Conservation (phyloP, 2,329 filamentous ascomycete genomes). For the Hymenoscyphus salicellus region DNA sequence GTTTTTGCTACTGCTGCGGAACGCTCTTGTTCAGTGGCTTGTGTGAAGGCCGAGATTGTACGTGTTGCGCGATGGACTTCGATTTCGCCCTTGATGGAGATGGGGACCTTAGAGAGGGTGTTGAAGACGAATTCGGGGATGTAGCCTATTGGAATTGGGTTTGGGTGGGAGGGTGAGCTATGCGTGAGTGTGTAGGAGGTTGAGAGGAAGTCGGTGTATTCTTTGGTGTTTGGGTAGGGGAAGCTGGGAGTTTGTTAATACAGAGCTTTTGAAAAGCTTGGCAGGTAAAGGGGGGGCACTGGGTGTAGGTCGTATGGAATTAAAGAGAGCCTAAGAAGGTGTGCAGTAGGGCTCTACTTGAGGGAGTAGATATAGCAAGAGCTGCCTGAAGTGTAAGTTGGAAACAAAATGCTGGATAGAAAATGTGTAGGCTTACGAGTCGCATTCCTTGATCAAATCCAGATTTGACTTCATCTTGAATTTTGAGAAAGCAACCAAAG, state of each 20-base stretch:
- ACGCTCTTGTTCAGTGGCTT: constrained; percentile 59
- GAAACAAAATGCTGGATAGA: background rate
- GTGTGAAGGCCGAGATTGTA: constrained; percentile 62
- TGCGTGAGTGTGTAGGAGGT: constrained; percentile 65
- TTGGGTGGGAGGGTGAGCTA: constrained; percentile 34
- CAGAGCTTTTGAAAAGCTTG: background rate
- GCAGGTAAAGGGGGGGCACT: background rate
- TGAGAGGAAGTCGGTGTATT: constrained; percentile 54
- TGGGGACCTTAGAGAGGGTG: constrained; percentile 48
- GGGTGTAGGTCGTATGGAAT: background rate
- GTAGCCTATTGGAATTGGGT: constrained; percentile 59
- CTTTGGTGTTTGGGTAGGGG: constrained; percentile 65
- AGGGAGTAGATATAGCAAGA: background rate
- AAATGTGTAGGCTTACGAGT: constrained; percentile 46
- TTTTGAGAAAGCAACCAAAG: background rate
- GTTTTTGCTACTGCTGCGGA: constrained; percentile 56
- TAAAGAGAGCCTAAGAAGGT: background rate
- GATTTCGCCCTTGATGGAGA: constrained; percentile 55
- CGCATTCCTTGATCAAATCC: constrained; percentile 53
- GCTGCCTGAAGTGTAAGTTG: background rate
- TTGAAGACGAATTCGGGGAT: constrained; percentile 51
- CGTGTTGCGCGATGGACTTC: constrained; percentile 56
- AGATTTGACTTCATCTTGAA: constrained; percentile 40
- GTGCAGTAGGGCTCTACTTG: too few species aligned
- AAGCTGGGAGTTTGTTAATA: constrained; percentile 54